Evolutionary conservation across 495 filamentous ascomycete genomes (phyloP), one percentile per base, ranked within the genome.

Genomic region (Tuber aestivum): DNA sequence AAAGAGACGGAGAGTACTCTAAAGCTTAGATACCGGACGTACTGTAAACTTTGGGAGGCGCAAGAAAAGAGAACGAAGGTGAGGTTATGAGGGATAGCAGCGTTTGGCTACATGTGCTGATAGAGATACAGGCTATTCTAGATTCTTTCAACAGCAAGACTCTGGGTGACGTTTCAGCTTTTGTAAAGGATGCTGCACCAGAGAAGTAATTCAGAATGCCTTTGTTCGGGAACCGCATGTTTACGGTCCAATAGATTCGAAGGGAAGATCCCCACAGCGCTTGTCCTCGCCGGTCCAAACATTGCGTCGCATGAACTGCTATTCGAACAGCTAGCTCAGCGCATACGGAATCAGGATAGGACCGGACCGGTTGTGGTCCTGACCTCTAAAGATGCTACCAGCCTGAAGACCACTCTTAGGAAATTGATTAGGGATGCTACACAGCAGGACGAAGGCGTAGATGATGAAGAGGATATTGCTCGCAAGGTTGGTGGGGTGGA

Each of bases 261-360:
- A 76, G 85, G 85, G 37, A 88, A 86, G 80, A 90, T 97, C 40
- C 92, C 93, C 0, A 90, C 93, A 8, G 94, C 88, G 21, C 89
- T 97, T 74, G 89, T 99, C 61, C 89, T 93, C 41, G 91, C 92
- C 27, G 94, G 93, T 9, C 93, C 94, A n/a, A 94, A 94, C 78
- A 91, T 94, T 73, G 91, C 93, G 40, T 92, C 91, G 20, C 91
- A 95, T 74, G 87, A 87, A 23, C 85, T 91, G 44, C 85, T 97
- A 32, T 91, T 97, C 74, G 88, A 88, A 80, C 92, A 89, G 85
- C 87, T 92, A 72, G 88, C 85, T 74, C 87, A 87, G 78, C 85
- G 83, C 76, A 86, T 90, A 37, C 83, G 84, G 76, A 82, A 76
- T 72, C 84, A 85, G 71, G 84, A 85, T 77, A 86, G 84, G 83